Percentiles rank a stretch among this genome's conserved stretches.
phyloP scores from a whole-genome alignment of 2,329 filamentous ascomycete genomes.

The Magnaporthiopsis incrustans region DNA sequence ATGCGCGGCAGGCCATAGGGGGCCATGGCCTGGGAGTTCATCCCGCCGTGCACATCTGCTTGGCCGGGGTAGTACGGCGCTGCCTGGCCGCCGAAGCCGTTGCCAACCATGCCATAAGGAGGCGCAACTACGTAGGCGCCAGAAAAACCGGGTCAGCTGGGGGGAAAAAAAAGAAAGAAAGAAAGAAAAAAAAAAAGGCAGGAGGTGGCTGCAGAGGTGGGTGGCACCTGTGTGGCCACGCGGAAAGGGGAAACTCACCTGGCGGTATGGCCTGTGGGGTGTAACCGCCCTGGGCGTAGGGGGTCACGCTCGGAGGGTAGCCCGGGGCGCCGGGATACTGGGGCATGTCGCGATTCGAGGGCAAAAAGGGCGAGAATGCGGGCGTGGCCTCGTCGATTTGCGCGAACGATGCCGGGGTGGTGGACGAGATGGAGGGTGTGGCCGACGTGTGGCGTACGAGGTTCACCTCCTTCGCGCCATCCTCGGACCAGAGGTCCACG shows the following conservation, averaged over 20 bases:
- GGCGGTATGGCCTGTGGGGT: conserved; percentile 2
- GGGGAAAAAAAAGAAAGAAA: too few relatives aligned
- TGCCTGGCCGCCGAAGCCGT: conserved; percentile 26
- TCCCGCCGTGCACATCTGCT: conserved; percentile 13
- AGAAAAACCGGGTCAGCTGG: not conserved
- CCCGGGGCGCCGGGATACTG: conserved; percentile 11
- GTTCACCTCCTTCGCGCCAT: conserved; percentile 57
- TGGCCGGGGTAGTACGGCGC: conserved; percentile 20
- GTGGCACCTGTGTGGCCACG: not conserved
- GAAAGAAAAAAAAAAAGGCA: not conserved
- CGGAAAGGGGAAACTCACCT: not conserved
- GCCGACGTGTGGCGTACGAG: conserved; percentile 56
- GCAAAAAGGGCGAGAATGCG: conserved; percentile 26
- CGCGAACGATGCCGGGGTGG: conserved; percentile 70
- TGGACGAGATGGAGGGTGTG: conserved; percentile 71
- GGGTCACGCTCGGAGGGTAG: conserved; percentile 3
- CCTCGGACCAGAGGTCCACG: conserved; percentile 61
- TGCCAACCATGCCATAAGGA: conserved; percentile 17
- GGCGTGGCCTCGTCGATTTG: conserved; percentile 31
- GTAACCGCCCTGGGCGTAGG: conserved; percentile 3
- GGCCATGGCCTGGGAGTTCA: conserved; percentile 11
- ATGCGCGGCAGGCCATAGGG: conserved; percentile 23
- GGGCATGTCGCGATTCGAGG: conserved; percentile 28
- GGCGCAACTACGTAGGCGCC: not conserved
- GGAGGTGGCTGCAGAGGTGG: not conserved